Evolutionary conservation across 345 rosid genomes (phyloP).

Genomic region (Anacardium occidentale): DNA sequence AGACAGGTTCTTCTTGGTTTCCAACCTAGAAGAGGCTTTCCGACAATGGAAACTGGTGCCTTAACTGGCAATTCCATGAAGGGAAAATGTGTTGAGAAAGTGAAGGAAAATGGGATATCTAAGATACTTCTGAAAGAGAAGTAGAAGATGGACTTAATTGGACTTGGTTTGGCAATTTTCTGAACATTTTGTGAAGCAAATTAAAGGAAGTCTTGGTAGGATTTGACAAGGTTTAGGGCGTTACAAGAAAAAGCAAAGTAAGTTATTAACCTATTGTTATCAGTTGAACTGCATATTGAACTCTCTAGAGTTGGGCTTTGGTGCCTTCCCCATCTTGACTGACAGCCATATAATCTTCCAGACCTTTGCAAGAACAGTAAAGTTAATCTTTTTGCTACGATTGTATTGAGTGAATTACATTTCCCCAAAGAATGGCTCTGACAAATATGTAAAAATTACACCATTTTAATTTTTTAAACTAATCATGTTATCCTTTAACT

Average conservation of each 20-base stretch:
- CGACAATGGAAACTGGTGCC: slow-evolving; percentile 36
- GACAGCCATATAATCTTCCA: too few species aligned
- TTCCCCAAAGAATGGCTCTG: too few species aligned
- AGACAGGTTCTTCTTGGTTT: slow-evolving; percentile 56
- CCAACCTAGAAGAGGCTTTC: slow-evolving; percentile 45
- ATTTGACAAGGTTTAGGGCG: slow-evolving; percentile 22
- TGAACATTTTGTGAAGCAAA: not conserved
- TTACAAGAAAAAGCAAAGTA: slow-evolving; percentile 18
- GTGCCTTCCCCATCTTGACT: slow-evolving; percentile 30
- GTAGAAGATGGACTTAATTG: slow-evolving; percentile 46
- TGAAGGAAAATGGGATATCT: slow-evolving; percentile 20
- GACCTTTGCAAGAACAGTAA: too few species aligned
- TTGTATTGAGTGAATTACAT: too few species aligned
- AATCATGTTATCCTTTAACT: too few species aligned
- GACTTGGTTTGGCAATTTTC: not conserved
- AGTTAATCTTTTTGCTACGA: too few species aligned
- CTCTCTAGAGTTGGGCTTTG: slow-evolving; percentile 33
- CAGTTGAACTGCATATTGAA: slow-evolving; percentile 57
- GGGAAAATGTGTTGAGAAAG: slow-evolving; percentile 21
- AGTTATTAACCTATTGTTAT: slow-evolving; percentile 7
- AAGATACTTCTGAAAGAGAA: slow-evolving; percentile 30
- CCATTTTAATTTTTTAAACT: too few species aligned
- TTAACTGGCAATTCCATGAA: slow-evolving; percentile 69
- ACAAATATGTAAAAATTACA: too few species aligned
- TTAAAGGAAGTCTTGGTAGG: slow-evolving; percentile 27